A percentile compares a stretch with the other conserved stretches of the same genome.
Evolutionary conservation across 2,329 filamentous ascomycete species (phyloP).

Genomic region (Colletotrichum tofieldiae): DNA sequence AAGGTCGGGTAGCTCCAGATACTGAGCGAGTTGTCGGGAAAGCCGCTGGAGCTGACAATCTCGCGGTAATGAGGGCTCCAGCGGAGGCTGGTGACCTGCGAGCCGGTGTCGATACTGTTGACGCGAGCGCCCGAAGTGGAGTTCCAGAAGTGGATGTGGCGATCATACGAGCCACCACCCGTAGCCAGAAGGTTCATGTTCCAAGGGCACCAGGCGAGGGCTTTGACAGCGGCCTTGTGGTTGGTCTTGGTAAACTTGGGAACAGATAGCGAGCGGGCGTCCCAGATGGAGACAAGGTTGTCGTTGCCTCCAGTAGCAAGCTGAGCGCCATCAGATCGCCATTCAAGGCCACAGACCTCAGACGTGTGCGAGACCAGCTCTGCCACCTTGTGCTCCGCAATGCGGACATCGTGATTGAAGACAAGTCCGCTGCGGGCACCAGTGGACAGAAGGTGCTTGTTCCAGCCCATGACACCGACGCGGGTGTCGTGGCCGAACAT

Average conservation of each 20-base stretch:
- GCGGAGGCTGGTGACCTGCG: constrained; percentile 94
- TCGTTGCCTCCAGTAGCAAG: constrained; percentile 98
- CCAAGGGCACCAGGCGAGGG: constrained; percentile 98
- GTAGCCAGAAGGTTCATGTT: constrained; percentile 97
- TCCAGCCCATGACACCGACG: constrained; percentile 99
- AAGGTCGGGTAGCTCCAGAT: constrained; percentile 99
- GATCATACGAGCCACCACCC: constrained; percentile 95
- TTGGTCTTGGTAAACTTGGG: constrained; percentile 99
- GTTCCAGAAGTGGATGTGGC: constrained; percentile 99
- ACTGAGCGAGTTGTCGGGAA: constrained; percentile 98
- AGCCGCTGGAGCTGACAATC: constrained; percentile 96
- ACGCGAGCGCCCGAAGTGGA: constrained; percentile 96
- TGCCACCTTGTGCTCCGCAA: constrained; percentile 97
- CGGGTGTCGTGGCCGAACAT: constrained; percentile 98
- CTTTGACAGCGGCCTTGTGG: constrained; percentile 99
- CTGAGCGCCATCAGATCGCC: constrained; percentile 96
- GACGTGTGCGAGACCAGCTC: constrained; percentile 98
- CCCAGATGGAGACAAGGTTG: constrained; percentile 99
- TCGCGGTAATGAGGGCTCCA: constrained; percentile 99
- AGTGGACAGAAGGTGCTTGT: constrained; percentile 96
- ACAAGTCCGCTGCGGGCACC: constrained; percentile 95
- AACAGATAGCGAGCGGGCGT: constrained; percentile 91
- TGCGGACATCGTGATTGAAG: constrained; percentile 98
- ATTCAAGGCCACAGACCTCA: constrained; percentile 97
- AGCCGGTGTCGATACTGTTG: constrained; percentile 99